Conservation (phyloP, 2,329 filamentous ascomycete genomes). For the Macrophomina phaseolina region DNA sequence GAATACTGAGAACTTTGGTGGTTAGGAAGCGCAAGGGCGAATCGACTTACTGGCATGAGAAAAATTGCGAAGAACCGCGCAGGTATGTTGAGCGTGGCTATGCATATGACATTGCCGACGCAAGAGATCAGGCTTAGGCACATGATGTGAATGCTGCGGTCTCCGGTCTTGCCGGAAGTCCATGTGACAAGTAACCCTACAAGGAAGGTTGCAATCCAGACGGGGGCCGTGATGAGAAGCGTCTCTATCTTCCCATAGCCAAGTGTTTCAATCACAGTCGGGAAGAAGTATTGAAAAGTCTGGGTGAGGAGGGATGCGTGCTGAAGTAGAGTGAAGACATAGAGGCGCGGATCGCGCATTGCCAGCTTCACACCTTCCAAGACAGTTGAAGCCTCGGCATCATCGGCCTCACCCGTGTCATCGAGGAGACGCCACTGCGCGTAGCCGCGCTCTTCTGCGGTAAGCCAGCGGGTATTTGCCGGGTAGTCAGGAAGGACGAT, state of each 20-base stretch:
- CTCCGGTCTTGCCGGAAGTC: constrained; percentile 59
- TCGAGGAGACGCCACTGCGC: constrained; percentile 33
- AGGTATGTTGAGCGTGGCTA: constrained; percentile 56
- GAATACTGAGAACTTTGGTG: too few relatives aligned
- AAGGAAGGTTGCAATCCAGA: constrained; percentile 63
- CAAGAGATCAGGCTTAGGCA: constrained; percentile 59
- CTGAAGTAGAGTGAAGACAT: constrained; percentile 61
- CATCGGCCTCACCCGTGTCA: constrained; percentile 55
- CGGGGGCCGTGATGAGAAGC: constrained; percentile 63
- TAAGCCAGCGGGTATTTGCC: constrained; percentile 29
- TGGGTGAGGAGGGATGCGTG: constrained; percentile 59
- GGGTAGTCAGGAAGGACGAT: constrained; percentile 30
- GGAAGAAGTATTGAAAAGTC: constrained; percentile 70
- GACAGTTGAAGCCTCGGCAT: constrained; percentile 45
- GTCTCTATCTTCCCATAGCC: constrained; percentile 62
- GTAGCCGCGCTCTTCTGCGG: constrained; percentile 31
- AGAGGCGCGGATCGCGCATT: constrained; percentile 57
- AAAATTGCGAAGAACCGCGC: constrained; percentile 69
- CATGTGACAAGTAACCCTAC: constrained; percentile 61
- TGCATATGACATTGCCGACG: constrained; percentile 62
- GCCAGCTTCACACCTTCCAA: constrained; percentile 57
- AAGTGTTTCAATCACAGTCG: constrained; percentile 66
- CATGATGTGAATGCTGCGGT: constrained; percentile 64
- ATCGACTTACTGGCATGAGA: constrained; percentile 60
- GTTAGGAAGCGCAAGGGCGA: neutral